These are phyloP conservation scores for Hysterangium stoloniferum DNA, from an alignment of 768 basidiomycete genomes.

Conservation along the genomic window DNA sequence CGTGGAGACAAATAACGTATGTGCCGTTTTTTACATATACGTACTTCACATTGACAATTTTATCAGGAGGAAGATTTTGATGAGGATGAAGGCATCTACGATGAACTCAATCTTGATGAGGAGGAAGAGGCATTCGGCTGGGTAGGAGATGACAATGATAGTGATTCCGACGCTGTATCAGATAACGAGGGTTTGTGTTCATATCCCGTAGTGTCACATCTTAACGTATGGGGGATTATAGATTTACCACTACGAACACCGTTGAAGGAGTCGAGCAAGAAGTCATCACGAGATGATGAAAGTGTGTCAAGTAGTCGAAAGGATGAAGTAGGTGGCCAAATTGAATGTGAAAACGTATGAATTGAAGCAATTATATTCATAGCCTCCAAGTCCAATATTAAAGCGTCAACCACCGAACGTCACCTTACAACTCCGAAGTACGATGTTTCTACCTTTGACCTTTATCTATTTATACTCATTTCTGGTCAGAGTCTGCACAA, in stretches of 20 bases:
- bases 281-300: constrained; percentile 56
- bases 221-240: constrained; percentile 20
- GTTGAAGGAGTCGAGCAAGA: constrained; percentile 43
- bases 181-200: constrained; percentile 58
- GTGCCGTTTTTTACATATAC: constrained; percentile 28
- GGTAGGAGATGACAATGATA: constrained; percentile 60
- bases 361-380: background rate
- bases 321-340: constrained; percentile 6
- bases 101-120: constrained; percentile 94
- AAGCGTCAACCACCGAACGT: constrained; percentile 56
- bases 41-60: constrained; percentile 10
- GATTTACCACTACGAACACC: constrained; percentile 60
- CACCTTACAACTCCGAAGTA: constrained; percentile 63
- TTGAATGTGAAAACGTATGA: background rate
- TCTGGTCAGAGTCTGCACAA: constrained; percentile 52
- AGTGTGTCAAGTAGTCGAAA: constrained; percentile 50
- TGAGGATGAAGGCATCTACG: constrained; percentile 95
- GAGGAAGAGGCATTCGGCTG: constrained; percentile 92
- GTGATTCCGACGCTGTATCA: constrained; percentile 64
- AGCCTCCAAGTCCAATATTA: constrained; percentile 51
- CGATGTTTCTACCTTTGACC: constrained; percentile 26
- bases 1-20: constrained; percentile 88
- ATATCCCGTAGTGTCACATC: background rate
- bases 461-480: background rate
- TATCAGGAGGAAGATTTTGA: constrained; percentile 92